Evolutionary conservation across 352 stramenopile species (phyloP).

Genomic region (Phytopythium delawarense): DNA sequence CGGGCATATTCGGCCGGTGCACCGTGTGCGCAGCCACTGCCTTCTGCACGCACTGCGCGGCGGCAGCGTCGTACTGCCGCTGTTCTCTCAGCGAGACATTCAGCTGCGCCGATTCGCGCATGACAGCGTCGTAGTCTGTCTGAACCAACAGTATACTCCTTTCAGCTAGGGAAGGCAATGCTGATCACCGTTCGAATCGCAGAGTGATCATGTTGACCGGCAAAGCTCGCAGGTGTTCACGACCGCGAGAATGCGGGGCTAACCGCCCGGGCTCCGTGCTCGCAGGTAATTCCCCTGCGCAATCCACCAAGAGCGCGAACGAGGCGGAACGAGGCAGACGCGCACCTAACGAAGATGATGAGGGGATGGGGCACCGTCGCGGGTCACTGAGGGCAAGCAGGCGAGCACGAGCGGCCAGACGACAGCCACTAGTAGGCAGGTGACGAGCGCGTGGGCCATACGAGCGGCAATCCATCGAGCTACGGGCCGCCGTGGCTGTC

Average conservation of each 20-base stretch:
- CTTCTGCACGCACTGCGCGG: constrained; percentile 3
- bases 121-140: background rate
- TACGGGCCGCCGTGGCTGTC: background rate
- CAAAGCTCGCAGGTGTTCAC: background rate
- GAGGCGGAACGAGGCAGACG: background rate
- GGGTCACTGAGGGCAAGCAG: background rate
- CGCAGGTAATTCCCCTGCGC: background rate
- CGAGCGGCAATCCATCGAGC: background rate
- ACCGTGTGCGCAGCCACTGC: constrained; percentile 2
- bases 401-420: background rate
- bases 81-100: background rate
- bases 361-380: background rate
- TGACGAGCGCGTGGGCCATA: background rate
- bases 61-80: constrained; percentile 2
- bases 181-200: background rate
- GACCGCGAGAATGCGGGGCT: background rate
- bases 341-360: background rate
- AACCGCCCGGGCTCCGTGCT: background rate
- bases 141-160: too few species aligned
- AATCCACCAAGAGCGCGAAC: background rate
- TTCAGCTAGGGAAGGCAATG: background rate
- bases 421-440: background rate
- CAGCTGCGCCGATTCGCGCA: background rate
- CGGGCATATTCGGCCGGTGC: background rate
- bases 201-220: background rate